A percentile compares a stretch with the other conserved stretches of the same genome.
Conservation (phyloP, 192 early-diverging fungal species). For the Hyaloraphidium curvatum region DNA sequence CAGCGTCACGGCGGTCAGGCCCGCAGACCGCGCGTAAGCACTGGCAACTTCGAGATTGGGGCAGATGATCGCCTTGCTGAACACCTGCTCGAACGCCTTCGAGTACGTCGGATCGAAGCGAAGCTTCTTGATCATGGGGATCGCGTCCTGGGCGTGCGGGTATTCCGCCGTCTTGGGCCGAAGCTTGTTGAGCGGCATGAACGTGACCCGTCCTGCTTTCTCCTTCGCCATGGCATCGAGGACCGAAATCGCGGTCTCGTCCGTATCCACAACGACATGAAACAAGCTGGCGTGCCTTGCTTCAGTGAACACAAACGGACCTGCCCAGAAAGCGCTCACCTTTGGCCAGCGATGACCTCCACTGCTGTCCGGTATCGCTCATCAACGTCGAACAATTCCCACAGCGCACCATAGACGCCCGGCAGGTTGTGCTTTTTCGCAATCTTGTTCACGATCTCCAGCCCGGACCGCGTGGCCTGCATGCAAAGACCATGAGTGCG, state of each 20-base stretch:
- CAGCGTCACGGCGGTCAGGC: conserved; percentile 68
- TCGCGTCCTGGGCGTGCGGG: conserved; percentile 45
- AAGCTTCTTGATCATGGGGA: conserved; percentile 66
- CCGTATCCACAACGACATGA: conserved; percentile 89
- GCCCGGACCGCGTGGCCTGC: conserved; percentile 54
- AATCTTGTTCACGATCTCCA: conserved; percentile 51
- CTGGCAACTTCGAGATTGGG: conserved; percentile 60
- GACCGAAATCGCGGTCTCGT: conserved; percentile 64
- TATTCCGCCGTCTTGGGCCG: conserved; percentile 34
- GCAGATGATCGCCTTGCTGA: conserved; percentile 79
- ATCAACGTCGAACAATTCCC: conserved; percentile 79
- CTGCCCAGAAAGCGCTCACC: conserved; percentile 20
- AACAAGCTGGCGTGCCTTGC: conserved; percentile 43
- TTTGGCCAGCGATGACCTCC: conserved; percentile 66
- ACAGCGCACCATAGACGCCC: conserved; percentile 81
- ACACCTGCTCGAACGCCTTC: conserved; percentile 75
- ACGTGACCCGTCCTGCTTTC: conserved; percentile 69
- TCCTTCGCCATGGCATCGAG: conserved; percentile 32
- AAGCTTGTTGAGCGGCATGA: conserved; percentile 87
- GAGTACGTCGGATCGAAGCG: conserved; percentile 44
- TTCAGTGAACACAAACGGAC: too few species aligned
- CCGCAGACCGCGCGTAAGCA: conserved; percentile 52
- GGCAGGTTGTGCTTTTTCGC: conserved; percentile 34
- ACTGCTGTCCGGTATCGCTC: conserved; percentile 66
- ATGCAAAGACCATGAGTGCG: neutral